These are phyloP conservation scores for Globisporangium yorkense DNA, from an alignment of 352 stramenopile genomes.

Conservation along the genomic window DNA sequence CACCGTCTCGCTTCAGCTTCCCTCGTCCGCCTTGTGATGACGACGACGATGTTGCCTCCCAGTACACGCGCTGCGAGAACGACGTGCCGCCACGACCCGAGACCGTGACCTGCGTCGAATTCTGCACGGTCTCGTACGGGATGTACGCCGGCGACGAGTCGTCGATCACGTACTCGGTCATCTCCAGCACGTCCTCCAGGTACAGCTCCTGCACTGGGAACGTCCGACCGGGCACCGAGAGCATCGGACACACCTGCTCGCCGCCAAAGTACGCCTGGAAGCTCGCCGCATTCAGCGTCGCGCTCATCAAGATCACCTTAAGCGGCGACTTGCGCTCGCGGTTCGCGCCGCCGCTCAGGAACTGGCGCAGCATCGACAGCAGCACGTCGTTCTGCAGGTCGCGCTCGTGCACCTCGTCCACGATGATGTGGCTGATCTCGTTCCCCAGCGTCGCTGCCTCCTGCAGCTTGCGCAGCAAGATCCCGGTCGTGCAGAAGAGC, in stretches of 20 bases:
- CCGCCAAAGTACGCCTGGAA: conserved; percentile 95
- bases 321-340: conserved; percentile 46
- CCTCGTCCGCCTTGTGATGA: conserved; percentile 16
- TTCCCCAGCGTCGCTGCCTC: conserved; percentile 63
- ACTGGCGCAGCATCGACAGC: conserved; percentile 86
- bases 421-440: conserved; percentile 94
- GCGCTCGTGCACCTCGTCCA: conserved; percentile 98
- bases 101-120: conserved; percentile 55
- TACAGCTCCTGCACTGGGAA: conserved; percentile 96
- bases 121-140: conserved; percentile 19
- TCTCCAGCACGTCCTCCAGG: conserved; percentile 92
- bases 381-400: conserved; percentile 91
- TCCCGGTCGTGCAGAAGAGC: conserved; percentile 95
- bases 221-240: conserved; percentile 91
- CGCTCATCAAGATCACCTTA: conserved; percentile 96
- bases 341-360: conserved; percentile 55
- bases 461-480: conserved; percentile 91
- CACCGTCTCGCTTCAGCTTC: conserved; percentile 22
- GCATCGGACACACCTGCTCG: conserved; percentile 72
- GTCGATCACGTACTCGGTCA: conserved; percentile 82
- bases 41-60: conserved; percentile 21
- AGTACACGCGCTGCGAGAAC: conserved; percentile 55
- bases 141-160: conserved; percentile 51
- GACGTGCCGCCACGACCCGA: conserved; percentile 59
- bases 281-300: conserved; percentile 92